A percentile compares a stretch with the other conserved stretches of the same genome.
These are phyloP conservation scores for Saccharomycopsis amapae DNA, from an alignment of 805 yeast species.

Conservation along the genomic window DNA sequence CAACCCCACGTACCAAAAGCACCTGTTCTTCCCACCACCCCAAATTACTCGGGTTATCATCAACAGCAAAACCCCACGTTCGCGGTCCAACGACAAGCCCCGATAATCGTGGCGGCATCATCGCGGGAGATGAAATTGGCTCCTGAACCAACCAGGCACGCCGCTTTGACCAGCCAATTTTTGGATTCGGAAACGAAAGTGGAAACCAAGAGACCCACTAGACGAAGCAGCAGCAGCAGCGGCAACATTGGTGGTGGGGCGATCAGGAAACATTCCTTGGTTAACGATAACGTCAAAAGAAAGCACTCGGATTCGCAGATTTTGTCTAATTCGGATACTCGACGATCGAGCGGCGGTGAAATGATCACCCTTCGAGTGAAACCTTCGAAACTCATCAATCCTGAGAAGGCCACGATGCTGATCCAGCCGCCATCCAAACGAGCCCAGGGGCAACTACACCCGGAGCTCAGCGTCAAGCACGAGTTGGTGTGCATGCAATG, in stretches of 20 bases:
- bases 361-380: slow-evolving; percentile 12
- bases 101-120: too few relatives aligned
- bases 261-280: too few relatives aligned
- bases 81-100: too few relatives aligned
- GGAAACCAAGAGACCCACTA: too few relatives aligned
- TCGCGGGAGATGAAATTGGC: not conserved
- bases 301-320: not conserved
- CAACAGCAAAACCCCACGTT: too few relatives aligned
- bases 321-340: not conserved
- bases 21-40: too few relatives aligned
- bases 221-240: not conserved
- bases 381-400: slow-evolving; percentile 3
- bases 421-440: slow-evolving; percentile 15
- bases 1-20: too few relatives aligned
- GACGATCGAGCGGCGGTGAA: not conserved
- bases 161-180: too few relatives aligned
- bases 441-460: slow-evolving; percentile 30
- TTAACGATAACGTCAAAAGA: too few relatives aligned
- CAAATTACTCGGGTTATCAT: too few relatives aligned
- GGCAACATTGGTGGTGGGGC: not conserved
- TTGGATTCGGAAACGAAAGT: too few relatives aligned
- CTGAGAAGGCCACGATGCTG: slow-evolving; percentile 1
- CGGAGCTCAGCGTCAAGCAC: slow-evolving; percentile 28
- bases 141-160: not conserved
- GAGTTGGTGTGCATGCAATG: slow-evolving; percentile 53